These are phyloP conservation scores for Juglanconis sp. DNA, from an alignment of 2,329 filamentous ascomycete species.

Conservation along the genomic window DNA sequence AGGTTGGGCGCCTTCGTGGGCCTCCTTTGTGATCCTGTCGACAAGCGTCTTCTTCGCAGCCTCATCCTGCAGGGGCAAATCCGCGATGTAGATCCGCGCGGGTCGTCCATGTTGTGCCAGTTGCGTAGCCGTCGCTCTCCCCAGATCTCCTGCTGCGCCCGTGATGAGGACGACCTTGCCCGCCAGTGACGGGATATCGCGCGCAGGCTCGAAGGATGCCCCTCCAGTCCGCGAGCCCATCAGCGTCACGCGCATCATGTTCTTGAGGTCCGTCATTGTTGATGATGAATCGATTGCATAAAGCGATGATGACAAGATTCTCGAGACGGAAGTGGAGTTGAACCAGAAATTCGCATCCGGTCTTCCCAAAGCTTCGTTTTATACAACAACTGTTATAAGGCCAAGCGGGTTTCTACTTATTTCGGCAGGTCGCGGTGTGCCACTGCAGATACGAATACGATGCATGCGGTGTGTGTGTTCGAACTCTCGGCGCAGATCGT, in stretches of 20 bases:
- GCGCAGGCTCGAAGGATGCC: background rate
- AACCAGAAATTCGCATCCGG: too few relatives aligned
- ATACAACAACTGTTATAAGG: too few relatives aligned
- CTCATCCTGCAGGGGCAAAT: conserved; percentile 1
- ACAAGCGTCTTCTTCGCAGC: background rate
- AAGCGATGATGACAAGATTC: too few relatives aligned
- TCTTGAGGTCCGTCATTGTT: background rate
- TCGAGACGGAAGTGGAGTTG: too few relatives aligned
- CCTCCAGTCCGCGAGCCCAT: background rate
- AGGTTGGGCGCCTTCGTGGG: background rate
- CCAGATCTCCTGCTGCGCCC: conserved; percentile 6
- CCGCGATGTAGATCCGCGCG: conserved; percentile 1
- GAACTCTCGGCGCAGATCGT: background rate
- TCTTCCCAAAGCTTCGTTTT: too few relatives aligned
- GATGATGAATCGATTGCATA: background rate
- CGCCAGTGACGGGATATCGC: background rate
- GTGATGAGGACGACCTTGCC: conserved; percentile 8
- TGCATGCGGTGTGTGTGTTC: background rate
- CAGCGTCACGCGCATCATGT: conserved; percentile 1
- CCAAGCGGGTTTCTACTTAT: too few relatives aligned
- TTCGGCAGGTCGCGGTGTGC: background rate
- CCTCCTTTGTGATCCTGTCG: background rate
- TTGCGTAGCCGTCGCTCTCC: conserved; percentile 3
- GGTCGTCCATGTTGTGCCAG: background rate
- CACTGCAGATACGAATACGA: background rate